Base-by-base conservation (phyloP, 768 basidiomycete genomes). In the Chiua virens region DNA sequence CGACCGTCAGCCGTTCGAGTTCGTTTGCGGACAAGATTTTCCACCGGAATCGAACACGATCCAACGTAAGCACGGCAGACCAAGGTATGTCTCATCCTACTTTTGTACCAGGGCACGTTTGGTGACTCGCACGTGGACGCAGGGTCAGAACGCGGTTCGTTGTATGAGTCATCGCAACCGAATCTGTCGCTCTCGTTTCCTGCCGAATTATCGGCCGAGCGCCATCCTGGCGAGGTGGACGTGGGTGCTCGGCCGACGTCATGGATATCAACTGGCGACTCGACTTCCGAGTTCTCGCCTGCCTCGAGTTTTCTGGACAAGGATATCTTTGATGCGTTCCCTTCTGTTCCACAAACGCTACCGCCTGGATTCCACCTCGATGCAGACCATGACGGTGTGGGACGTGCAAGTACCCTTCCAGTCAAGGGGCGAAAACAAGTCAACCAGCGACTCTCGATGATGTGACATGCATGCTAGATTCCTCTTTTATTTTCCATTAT, bases 291-390 rank as follows among this genome's bases (percentile, higher is more conserved):
- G 73, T 55, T 81, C 73, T 54, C 81, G 70, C 44, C 66, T 15
- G 41, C 58, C 1, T 56, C 67, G 2, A 69, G 69, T 56, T 28
- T 60, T 22, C 78, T 88, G 38, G 83, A 85, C 60, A 71, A 73
- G 53, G 79, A 79, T 11, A 68, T 87, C 21, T 86, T 84, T 56
- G 86, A 88, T 51, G 79, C 85, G 8, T 89, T 89, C 67, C 88
- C 88, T 21, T 79, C 79, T 30, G 86, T 89, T 6, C 87, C 87
- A 2, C 72, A 76, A 42, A 73, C 72, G 17, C 65, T 75, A 6
- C 78, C 79, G 2, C 60, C 70, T 28, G 67, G 65, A 27, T 63
- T 52, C 37, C 50, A 50, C 22, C 46, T 58, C 2, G 64, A 60
- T 18, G 49, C 42, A 15, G 58, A 57, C 8, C 47, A 50, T 38